Percentiles rank a stretch among this genome's conserved stretches.
phyloP scores from a whole-genome alignment of 306 rosid species.

The Vicia faba region DNA sequence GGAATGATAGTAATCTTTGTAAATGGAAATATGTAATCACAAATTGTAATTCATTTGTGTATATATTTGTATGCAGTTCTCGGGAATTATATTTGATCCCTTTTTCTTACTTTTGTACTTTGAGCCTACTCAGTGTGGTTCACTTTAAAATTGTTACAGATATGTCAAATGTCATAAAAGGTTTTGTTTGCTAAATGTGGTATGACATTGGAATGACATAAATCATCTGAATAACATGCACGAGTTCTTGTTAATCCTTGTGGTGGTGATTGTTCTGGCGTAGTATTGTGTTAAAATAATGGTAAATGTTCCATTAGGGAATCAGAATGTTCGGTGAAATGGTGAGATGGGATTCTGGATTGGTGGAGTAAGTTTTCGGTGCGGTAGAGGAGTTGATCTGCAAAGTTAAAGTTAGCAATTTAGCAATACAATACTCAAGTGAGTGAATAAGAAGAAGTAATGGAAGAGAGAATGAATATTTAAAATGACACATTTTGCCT shows the following conservation, averaged over 20 bases:
- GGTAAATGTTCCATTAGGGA: background rate
- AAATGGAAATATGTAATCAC: conserved; percentile 36
- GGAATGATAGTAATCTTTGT: conserved; percentile 33
- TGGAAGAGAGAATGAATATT: no score
- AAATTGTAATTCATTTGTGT: conserved; percentile 41
- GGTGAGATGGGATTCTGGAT: no score
- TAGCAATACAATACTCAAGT: no score
- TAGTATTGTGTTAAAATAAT: background rate
- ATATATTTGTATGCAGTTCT: conserved; percentile 27
- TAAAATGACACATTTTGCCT: no score
- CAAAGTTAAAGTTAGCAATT: no score
- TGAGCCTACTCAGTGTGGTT: background rate
- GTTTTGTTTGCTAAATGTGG: background rate
- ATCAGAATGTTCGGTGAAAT: no score
- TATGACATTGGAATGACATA: background rate
- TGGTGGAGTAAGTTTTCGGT: no score
- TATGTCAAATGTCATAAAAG: background rate
- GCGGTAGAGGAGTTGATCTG: no score
- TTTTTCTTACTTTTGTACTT: background rate
- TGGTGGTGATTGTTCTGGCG: background rate
- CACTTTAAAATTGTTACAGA: background rate
- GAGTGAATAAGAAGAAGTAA: no score
- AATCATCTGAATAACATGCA: background rate
- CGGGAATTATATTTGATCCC: conserved; percentile 19
- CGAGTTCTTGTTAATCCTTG: background rate